These are phyloP conservation scores for Populus deltoides DNA, from an alignment of 345 rosid species.

Conservation along the genomic window DNA sequence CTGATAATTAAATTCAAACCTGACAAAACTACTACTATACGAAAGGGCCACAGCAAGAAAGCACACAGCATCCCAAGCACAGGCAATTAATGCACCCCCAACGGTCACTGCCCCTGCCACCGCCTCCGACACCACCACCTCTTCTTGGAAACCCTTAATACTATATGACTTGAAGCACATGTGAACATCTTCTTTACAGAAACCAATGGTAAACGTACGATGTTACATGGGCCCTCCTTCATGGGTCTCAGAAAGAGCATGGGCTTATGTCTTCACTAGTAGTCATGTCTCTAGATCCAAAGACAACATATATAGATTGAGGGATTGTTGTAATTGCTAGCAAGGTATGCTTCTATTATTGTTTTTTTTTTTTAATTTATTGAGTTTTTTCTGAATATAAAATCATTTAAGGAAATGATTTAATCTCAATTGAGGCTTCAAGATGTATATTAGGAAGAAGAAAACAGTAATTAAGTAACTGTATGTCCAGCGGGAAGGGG, in stretches of 20 bases:
- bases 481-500: conserved; percentile 1
- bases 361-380: too few species aligned
- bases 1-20: conserved; percentile 9
- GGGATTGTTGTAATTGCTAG: too few species aligned
- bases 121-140: conserved; percentile 2
- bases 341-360: too few species aligned
- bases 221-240: background rate
- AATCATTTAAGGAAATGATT: too few species aligned
- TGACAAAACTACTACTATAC: conserved; percentile 1
- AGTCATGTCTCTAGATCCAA: conserved; percentile 18
- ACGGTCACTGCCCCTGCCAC: conserved; percentile 32
- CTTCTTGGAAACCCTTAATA: background rate
- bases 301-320: background rate
- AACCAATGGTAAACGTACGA: too few species aligned
- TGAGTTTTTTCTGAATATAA: too few species aligned
- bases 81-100: conserved; percentile 33
- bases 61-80: background rate
- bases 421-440: too few species aligned
- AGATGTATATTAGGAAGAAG: too few species aligned
- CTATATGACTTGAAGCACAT: background rate
- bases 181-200: background rate
- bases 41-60: background rate
- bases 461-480: too few species aligned
- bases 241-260: conserved; percentile 8
- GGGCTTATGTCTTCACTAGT: conserved; percentile 10